Evolutionary conservation across 495 filamentous ascomycete genomes (phyloP), one percentile per base, ranked within the genome.

Genomic region (Apiosordaria backusii): DNA sequence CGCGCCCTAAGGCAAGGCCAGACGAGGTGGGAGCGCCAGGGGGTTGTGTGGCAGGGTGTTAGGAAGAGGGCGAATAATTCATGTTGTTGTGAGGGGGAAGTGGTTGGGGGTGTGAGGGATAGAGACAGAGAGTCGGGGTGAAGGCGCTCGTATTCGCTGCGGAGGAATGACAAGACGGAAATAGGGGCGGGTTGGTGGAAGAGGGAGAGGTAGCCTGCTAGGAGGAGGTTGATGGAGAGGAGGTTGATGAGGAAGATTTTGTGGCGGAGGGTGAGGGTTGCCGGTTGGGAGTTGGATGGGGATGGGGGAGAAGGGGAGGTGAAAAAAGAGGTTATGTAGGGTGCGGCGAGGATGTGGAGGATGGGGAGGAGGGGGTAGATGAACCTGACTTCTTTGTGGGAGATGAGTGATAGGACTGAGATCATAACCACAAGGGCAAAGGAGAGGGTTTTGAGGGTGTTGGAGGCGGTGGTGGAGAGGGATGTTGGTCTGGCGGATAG

Each of bases 381-480:
- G 79, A 99, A 99, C 68, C 95, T 92, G 67, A 97, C 90, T 85
- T 99, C 95, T 77, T 99, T 99, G 80, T 99, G 95, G 25, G 94
- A 87, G 64, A 99, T 90, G 16, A 91, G 66, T 9, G 91, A 96
- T 21, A 98, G 85, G 21, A 80, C 74, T 0, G 78, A 68, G 23
- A 88, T 83, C 68, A 92, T 88, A 26, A 84, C 67, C 35, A 92
- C 45, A 35, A 85, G 81, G 0, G 87, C 82, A 18, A 81, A 81
- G 40, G 87, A 85, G 18, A 97, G 78, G 57, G 90, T 86, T 62
- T 81, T 82, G 59, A 81, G 74, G 13, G 78, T 72, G 52, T 81
- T 81, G 57, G 77, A 75, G 29, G 80, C 78, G 7, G 74, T 71
- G 3, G 75, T 69, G 21, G 76, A 71, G 29, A 72, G 73, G 16